Base-by-base conservation (phyloP, 106 monocot genomes). In the Posidonia australis region DNA sequence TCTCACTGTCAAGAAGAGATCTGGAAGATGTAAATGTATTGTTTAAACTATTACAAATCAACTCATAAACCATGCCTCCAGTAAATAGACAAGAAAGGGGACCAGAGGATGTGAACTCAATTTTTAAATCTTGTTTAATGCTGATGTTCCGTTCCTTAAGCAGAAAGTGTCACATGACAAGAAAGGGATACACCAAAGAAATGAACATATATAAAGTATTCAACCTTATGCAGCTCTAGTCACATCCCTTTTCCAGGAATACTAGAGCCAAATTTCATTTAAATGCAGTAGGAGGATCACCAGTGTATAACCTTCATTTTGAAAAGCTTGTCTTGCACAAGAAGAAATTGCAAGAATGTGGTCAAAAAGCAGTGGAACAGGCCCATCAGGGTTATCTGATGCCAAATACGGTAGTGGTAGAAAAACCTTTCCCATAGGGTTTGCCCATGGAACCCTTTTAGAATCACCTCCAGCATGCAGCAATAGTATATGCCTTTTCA, bases 381-480 rank as follows among this genome's bases (percentile, higher is more conserved):
- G 90, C 21, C 80, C 94, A 67, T 96, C 94, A 58, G 90, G 90
- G 51, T 80, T 78, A 75, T 96, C 90, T 58, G 48, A 64, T 17
- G 90, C 86, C 60, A 96, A 72, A 71, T 80, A 96, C n/a, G 94
- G 94, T 2, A 96, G 71, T 42, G 94, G 94, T 52, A 96, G 67
- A 67, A 90, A 96, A 69, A 84, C 94, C 68, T 96, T 96, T 14
- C 94, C 94, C 94, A 96, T 90, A 30, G 94, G 94, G 30, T 96
- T 96, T 42, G 94, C 90, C 90, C 94, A 96, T 57, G 94, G 94
- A 69, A 96, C 84, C 80, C 94, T 83, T 63, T 96, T 96, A 66
- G 88, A 89, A 55, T 96, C 94, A 42, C 94, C 94, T 48, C 94
- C 94, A 72, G 94, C 94, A 80, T 96, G 94, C 76, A 96, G 89